Percentiles rank a stretch among this genome's conserved stretches.
phyloP scores from a whole-genome alignment of 768 basidiomycete species.

The Hygrophorus russula region DNA sequence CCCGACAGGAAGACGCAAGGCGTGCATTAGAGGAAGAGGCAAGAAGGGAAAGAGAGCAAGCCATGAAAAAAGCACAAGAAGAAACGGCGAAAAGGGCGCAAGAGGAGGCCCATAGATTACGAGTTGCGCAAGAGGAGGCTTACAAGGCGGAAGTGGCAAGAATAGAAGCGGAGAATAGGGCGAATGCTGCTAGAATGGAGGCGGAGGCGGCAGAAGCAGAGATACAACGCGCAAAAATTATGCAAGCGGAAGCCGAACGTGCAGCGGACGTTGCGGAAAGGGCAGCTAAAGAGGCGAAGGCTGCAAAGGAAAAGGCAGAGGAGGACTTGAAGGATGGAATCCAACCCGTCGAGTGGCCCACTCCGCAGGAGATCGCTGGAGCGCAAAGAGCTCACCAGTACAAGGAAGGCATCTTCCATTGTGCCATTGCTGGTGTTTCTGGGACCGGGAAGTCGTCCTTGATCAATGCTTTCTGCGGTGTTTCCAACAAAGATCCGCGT shows the following conservation, averaged over 20 bases:
- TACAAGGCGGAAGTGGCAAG: constrained; percentile 6
- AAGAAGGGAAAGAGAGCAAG: background rate
- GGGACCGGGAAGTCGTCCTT: constrained; percentile 27
- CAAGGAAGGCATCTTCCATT: constrained; percentile 18
- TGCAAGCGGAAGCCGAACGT: background rate
- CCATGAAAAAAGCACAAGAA: too few species aligned
- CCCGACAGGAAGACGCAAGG: background rate
- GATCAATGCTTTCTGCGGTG: constrained; percentile 23
- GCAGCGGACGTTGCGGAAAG: constrained; percentile 1
- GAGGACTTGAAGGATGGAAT: constrained; percentile 4
- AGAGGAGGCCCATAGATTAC: constrained; percentile 4
- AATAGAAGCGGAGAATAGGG: constrained; percentile 8
- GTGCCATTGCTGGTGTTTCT: constrained; percentile 21
- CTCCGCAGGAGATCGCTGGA: constrained; percentile 11
- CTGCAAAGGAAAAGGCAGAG: constrained; percentile 8
- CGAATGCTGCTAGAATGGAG: constrained; percentile 1
- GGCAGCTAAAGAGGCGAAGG: constrained; percentile 7
- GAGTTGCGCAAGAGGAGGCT: constrained; percentile 8
- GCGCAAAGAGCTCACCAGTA: constrained; percentile 8
- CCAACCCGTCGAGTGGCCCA: constrained; percentile 19
- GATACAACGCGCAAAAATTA: constrained; percentile 5
- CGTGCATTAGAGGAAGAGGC: background rate
- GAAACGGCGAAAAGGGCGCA: constrained; percentile 2
- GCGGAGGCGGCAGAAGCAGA: constrained; percentile 5
- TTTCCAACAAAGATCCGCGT: constrained; percentile 11